These are phyloP conservation scores for Craterostigma plantagineum DNA, from an alignment of 257 asterid genomes.

Conservation along the genomic window DNA sequence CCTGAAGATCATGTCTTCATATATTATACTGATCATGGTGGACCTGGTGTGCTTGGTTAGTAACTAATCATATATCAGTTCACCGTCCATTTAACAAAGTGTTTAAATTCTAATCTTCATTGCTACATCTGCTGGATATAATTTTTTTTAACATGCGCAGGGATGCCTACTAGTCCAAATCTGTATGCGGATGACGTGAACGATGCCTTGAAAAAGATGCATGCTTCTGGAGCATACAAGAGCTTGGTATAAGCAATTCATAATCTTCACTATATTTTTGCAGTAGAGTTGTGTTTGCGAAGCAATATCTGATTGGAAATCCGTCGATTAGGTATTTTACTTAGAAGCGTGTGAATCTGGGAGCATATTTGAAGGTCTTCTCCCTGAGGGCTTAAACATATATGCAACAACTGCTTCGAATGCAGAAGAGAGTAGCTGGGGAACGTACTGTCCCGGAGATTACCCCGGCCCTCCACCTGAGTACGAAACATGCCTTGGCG, in stretches of 20 bases:
- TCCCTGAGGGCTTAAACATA: conserved; percentile 67
- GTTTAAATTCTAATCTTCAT: no score
- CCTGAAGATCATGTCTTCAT: conserved; percentile 81
- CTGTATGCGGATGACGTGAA: conserved; percentile 63
- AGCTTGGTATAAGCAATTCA: conserved; percentile 43
- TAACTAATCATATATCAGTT: neutral
- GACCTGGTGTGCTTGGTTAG: conserved; percentile 92
- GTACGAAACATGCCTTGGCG: conserved; percentile 89
- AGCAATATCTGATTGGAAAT: conserved; percentile 5
- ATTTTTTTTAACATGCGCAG: conserved; percentile 15
- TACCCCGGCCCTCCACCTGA: conserved; percentile 73
- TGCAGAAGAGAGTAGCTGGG: conserved; percentile 94
- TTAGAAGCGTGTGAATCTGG: conserved; percentile 97
- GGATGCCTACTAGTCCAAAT: conserved; percentile 69
- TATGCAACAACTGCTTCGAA: conserved; percentile 96
- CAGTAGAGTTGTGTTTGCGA: no score
- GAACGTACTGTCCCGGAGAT: conserved; percentile 94
- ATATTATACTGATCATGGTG: conserved; percentile 88
- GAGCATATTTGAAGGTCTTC: conserved; percentile 91
- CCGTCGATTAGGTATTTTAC: conserved; percentile 59
- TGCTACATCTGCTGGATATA: neutral
- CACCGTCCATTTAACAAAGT: neutral
- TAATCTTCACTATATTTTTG: no score
- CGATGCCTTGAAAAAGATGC: conserved; percentile 44
- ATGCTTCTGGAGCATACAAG: conserved; percentile 75